A percentile compares a stretch with the other conserved stretches of the same genome.
Conservation (phyloP, 2,329 filamentous ascomycete genomes). For the Ophiostoma ulmi region DNA sequence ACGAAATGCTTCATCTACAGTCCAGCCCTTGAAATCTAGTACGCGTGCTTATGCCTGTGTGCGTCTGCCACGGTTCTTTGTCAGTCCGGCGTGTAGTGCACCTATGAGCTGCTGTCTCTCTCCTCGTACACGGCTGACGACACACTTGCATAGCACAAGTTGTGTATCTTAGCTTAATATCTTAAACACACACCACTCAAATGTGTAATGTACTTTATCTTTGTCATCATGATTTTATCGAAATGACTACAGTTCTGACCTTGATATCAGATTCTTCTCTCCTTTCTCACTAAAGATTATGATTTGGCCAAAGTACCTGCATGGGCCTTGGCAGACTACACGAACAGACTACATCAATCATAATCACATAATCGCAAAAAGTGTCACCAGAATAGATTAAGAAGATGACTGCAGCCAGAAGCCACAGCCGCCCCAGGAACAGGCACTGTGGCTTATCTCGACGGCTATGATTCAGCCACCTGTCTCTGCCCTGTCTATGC, state of each 20-base stretch:
- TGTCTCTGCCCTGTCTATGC: not conserved
- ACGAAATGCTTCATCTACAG: not conserved
- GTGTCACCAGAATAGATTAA: not conserved
- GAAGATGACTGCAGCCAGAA: not conserved
- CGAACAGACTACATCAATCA: not conserved
- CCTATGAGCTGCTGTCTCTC: not conserved
- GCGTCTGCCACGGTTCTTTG: not conserved
- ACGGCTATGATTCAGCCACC: not conserved
- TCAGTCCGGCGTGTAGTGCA: not conserved
- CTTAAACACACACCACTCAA: too few species aligned
- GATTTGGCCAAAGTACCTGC: not conserved
- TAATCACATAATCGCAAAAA: not conserved
- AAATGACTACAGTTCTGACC: too few species aligned
- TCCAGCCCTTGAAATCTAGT: not conserved
- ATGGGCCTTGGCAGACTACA: not conserved
- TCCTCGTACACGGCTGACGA: too few species aligned
- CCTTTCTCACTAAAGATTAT: too few species aligned
- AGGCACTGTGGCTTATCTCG: not conserved
- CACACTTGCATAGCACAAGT: too few species aligned
- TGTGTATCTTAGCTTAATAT: too few species aligned
- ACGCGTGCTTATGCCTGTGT: not conserved
- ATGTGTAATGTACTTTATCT: too few species aligned
- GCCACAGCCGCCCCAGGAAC: not conserved
- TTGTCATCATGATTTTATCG: too few species aligned
- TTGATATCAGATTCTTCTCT: too few species aligned